A percentile compares a stretch with the other conserved stretches of the same genome.
These are phyloP conservation scores for Saccharomycopsis synnaedendra DNA, from an alignment of 805 yeast genomes.

Conservation along the genomic window DNA sequence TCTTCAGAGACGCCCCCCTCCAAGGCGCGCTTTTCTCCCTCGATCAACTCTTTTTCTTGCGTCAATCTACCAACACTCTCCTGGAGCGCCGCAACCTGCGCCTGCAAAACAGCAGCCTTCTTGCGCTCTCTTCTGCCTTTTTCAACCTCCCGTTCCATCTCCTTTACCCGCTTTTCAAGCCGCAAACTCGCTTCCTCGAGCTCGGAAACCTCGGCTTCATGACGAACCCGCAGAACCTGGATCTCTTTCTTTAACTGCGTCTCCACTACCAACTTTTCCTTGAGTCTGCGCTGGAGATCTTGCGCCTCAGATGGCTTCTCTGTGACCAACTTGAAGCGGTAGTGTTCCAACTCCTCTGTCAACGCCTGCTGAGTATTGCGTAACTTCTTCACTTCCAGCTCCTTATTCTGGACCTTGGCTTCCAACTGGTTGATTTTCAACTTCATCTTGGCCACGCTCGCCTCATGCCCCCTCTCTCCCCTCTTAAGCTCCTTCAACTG, in stretches of 20 bases:
- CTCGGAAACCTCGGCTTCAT: constrained; percentile 27
- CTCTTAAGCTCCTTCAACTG: constrained; percentile 36
- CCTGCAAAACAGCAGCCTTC: constrained; percentile 32
- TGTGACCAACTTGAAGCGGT: constrained; percentile 32
- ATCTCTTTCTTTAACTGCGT: constrained; percentile 53
- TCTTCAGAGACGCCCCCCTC: constrained; percentile 33
- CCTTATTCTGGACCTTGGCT: constrained; percentile 43
- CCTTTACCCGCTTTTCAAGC: constrained; percentile 29
- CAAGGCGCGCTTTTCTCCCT: constrained; percentile 35
- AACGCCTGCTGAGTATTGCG: constrained; percentile 37
- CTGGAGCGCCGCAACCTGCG: constrained; percentile 46
- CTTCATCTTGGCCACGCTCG: constrained; percentile 40
- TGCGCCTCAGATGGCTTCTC: constrained; percentile 38
- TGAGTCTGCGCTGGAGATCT: constrained; percentile 40
- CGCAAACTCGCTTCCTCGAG: constrained; percentile 30
- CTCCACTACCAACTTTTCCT: constrained; percentile 48
- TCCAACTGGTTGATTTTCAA: constrained; percentile 40
- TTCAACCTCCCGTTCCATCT: constrained; percentile 29
- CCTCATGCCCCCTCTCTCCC: constrained; percentile 44
- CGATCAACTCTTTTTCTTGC: constrained; percentile 49
- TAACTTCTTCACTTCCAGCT: constrained; percentile 40
- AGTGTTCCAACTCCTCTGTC: constrained; percentile 44
- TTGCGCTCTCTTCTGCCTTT: constrained; percentile 22
- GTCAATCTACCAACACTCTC: constrained; percentile 50
- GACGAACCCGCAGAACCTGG: constrained; percentile 40